Percentiles rank a stretch among this genome's conserved stretches.
Conservation (phyloP, 495 filamentous ascomycete genomes). For the Neurospora sp. region DNA sequence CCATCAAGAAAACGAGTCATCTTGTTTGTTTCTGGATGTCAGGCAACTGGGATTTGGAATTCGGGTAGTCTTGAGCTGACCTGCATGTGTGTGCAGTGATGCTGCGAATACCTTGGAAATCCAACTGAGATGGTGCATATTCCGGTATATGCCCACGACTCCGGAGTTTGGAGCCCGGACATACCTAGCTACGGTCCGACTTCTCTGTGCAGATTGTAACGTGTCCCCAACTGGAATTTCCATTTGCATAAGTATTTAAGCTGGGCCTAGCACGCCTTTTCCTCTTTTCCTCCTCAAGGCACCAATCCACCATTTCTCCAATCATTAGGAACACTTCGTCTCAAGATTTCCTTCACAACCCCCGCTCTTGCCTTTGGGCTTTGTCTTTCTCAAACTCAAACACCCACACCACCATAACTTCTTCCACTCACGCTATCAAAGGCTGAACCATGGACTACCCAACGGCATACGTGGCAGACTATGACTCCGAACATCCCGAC, state of each 20-base stretch:
- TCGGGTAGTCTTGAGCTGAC: no score
- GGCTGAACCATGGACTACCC: background rate
- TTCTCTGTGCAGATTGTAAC: no score
- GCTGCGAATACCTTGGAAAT: no score
- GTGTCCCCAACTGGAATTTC: no score
- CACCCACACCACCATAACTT: background rate
- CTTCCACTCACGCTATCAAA: background rate
- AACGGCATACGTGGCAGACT: background rate
- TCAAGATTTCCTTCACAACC: background rate
- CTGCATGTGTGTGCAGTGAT: no score
- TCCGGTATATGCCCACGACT: background rate
- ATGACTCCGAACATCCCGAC: background rate
- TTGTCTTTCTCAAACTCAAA: background rate
- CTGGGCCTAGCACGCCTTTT: background rate
- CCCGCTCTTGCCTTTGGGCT: background rate
- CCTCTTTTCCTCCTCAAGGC: background rate
- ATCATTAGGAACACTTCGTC: background rate
- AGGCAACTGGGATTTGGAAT: no score
- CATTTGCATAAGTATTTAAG: no score
- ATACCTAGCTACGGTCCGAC: background rate
- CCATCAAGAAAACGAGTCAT: no score
- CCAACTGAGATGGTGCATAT: no score
- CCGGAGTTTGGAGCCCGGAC: background rate
- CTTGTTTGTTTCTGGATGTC: no score
- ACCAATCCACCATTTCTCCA: background rate